Conservation (phyloP, 1,139 yeast species). For the Saccharomyces hybrid region DNA sequence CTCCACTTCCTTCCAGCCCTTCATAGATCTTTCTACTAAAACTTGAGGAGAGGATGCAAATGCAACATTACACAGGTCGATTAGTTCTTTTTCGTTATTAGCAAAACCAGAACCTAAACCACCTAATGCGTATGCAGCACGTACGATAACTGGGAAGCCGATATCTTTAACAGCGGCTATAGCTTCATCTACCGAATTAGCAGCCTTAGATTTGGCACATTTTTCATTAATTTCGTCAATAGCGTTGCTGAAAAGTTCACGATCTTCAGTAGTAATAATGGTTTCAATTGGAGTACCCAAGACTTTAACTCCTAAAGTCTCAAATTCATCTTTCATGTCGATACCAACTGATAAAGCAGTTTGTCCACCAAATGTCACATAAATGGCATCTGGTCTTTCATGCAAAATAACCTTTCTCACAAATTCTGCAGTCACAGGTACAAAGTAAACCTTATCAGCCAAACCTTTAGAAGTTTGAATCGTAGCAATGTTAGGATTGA, state of each 20-base stretch:
- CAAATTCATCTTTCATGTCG: conserved; percentile 90
- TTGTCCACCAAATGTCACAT: conserved; percentile 97
- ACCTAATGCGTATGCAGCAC: conserved; percentile 97
- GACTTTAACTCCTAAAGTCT: conserved; percentile 82
- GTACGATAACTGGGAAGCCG: conserved; percentile 92
- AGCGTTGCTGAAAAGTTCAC: conserved; percentile 89
- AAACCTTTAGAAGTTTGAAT: conserved; percentile 96
- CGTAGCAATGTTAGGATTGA: conserved; percentile 96
- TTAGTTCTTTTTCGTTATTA: conserved; percentile 74
- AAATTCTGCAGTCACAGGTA: conserved; percentile 94
- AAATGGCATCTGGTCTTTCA: conserved; percentile 95
- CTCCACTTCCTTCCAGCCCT: conserved; percentile 99
- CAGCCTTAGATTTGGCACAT: conserved; percentile 90
- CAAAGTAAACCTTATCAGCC: conserved; percentile 94
- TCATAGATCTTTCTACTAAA: conserved; percentile 90
- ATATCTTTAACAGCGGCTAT: conserved; percentile 74
- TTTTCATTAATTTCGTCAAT: conserved; percentile 93
- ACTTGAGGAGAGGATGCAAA: conserved; percentile 96
- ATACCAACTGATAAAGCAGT: conserved; percentile 96
- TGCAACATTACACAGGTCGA: conserved; percentile 80
- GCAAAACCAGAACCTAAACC: conserved; percentile 99
- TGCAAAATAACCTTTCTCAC: conserved; percentile 90
- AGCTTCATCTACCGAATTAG: conserved; percentile 72
- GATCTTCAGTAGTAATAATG: conserved; percentile 92
- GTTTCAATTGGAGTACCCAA: conserved; percentile 96